Conservation (phyloP, 2,329 filamentous ascomycete species). For the Thyridium curvatum region DNA sequence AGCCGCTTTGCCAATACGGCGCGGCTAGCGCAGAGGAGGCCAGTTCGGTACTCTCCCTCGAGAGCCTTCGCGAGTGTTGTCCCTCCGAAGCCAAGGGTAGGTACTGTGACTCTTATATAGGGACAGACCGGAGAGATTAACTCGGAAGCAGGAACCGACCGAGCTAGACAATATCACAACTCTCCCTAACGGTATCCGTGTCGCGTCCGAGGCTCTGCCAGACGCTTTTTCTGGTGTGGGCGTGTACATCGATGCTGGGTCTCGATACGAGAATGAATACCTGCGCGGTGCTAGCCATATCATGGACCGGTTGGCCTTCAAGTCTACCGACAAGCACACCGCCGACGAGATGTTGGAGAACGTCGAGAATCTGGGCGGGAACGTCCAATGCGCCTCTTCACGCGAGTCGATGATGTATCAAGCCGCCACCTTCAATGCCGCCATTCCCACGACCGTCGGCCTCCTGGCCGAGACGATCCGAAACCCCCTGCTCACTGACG, state of each 20-base stretch:
- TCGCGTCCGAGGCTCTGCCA: constrained; percentile 89
- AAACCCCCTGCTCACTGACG: constrained; percentile 74
- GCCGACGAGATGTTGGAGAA: constrained; percentile 83
- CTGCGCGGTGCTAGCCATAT: constrained; percentile 92
- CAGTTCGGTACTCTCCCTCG: not conserved
- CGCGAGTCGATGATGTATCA: constrained; percentile 98
- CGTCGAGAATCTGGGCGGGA: constrained; percentile 84
- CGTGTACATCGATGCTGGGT: constrained; percentile 92
- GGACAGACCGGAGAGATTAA: constrained; percentile 8
- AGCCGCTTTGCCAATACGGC: not conserved
- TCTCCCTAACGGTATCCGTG: constrained; percentile 84
- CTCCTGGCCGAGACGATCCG: constrained; percentile 92
- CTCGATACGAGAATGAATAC: constrained; percentile 81
- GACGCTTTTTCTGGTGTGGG: constrained; percentile 93
- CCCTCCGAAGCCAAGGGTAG: constrained; percentile 3
- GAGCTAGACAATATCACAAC: constrained; percentile 85
- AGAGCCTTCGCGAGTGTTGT: constrained; percentile 4
- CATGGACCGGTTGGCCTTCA: constrained; percentile 92
- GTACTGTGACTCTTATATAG: not conserved
- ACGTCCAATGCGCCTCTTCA: constrained; percentile 94
- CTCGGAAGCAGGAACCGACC: constrained; percentile 59
- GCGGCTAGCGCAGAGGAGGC: not conserved
- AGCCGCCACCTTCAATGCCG: constrained; percentile 92
- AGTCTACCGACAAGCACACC: constrained; percentile 66
- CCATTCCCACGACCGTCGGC: constrained; percentile 74